Evolutionary conservation across 805 yeast genomes (phyloP).

Genomic region (Myxozyma melibiosi): DNA sequence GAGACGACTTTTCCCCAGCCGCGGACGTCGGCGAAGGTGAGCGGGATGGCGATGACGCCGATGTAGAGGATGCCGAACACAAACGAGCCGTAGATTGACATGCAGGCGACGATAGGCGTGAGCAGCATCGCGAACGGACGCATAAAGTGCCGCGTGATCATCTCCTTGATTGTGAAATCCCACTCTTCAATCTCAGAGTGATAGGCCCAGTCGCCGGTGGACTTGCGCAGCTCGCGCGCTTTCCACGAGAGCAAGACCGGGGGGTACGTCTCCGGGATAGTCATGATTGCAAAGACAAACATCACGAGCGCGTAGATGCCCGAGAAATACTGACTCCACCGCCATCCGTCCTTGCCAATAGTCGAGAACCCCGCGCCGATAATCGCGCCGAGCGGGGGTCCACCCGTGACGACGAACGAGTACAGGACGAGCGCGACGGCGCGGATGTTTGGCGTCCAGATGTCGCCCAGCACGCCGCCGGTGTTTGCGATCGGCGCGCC

Average conservation of each 20-base stretch:
- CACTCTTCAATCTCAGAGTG: slow-evolving; percentile 92
- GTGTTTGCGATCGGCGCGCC: slow-evolving; percentile 62
- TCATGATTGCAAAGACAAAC: slow-evolving; percentile 44
- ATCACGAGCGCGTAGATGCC: slow-evolving; percentile 49
- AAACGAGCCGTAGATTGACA: slow-evolving; percentile 48
- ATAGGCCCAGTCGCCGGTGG: slow-evolving; percentile 78
- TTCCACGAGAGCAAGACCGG: slow-evolving; percentile 59
- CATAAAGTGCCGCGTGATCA: slow-evolving; percentile 68
- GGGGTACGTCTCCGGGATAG: slow-evolving; percentile 45
- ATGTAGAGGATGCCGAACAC: slow-evolving; percentile 50
- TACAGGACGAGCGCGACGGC: slow-evolving; percentile 58
- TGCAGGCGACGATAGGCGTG: slow-evolving; percentile 49
- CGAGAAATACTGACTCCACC: slow-evolving; percentile 58
- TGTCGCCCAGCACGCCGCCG: slow-evolving; percentile 63
- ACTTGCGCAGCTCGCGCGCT: slow-evolving; percentile 69
- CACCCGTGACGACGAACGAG: slow-evolving; percentile 51
- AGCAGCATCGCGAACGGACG: slow-evolving; percentile 79
- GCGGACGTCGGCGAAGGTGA: slow-evolving; percentile 40
- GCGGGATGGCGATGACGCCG: slow-evolving; percentile 46
- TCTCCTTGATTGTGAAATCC: slow-evolving; percentile 66
- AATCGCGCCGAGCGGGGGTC: slow-evolving; percentile 52
- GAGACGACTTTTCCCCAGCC: slow-evolving; percentile 43
- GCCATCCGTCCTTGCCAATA: slow-evolving; percentile 52
- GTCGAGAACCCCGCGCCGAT: slow-evolving; percentile 53
- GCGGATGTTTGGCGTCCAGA: slow-evolving; percentile 53